Evolutionary conservation across 768 basidiomycete genomes (phyloP).

Genomic region (Boletus pseudopeckii): DNA sequence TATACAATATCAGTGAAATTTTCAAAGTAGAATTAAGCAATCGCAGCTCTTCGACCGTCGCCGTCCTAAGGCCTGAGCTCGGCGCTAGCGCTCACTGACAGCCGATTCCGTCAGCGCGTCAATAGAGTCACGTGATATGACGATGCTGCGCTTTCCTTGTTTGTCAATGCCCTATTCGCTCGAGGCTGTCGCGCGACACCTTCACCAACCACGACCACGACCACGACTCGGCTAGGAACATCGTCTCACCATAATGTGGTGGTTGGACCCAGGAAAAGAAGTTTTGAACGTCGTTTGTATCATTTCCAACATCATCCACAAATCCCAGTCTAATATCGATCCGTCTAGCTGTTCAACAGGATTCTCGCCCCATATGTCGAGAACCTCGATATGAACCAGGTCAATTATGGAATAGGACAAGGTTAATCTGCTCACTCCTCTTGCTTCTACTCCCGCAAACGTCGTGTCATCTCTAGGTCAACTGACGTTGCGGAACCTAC

Average conservation of each 20-base stretch:
- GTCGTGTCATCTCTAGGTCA: constrained; percentile 48
- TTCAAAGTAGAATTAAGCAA: background rate
- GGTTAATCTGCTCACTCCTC: constrained; percentile 39
- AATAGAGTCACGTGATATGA: constrained; percentile 28
- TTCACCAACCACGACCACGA: background rate
- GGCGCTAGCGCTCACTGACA: background rate
- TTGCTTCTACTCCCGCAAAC: background rate
- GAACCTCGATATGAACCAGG: constrained; percentile 91
- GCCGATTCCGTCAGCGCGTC: too few relatives aligned
- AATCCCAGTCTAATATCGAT: background rate
- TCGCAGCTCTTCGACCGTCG: background rate
- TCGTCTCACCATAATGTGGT: constrained; percentile 60
- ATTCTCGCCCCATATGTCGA: constrained; percentile 94
- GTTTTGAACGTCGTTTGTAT: constrained; percentile 65
- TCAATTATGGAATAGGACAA: constrained; percentile 90
- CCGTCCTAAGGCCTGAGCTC: background rate
- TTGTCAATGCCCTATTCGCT: constrained; percentile 32
- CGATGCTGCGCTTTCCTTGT: constrained; percentile 19
- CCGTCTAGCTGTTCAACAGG: constrained; percentile 71
- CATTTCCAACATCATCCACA: background rate
- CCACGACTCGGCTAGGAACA: background rate
- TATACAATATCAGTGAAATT: too few relatives aligned
- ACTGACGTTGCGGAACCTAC: constrained; percentile 73
- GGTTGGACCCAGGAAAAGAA: constrained; percentile 84
- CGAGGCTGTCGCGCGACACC: background rate